Percentiles rank a stretch among this genome's conserved stretches.
phyloP scores from a whole-genome alignment of 805 yeast species.

The Ascoidea asiatica region DNA sequence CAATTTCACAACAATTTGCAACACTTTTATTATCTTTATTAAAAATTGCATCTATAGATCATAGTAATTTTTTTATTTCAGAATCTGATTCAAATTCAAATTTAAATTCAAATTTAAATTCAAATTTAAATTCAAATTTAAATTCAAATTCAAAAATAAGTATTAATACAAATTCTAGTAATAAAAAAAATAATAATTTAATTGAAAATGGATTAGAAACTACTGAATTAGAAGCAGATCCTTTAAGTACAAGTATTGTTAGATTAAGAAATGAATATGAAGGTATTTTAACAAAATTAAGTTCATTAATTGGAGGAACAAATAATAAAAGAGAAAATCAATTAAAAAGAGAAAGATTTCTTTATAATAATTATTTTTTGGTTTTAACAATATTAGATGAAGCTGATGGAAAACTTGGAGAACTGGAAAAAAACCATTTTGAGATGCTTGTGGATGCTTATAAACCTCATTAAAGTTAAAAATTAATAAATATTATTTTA shows the following conservation, averaged over 20 bases:
- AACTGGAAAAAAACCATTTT: not conserved
- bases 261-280: slow-evolving; percentile 75
- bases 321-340: slow-evolving; percentile 16
- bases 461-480: too few species aligned
- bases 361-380: slow-evolving; percentile 59
- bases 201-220: not conserved
- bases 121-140: not conserved
- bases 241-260: slow-evolving; percentile 53
- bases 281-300: slow-evolving; percentile 56
- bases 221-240: slow-evolving; percentile 33
- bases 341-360: slow-evolving; percentile 50
- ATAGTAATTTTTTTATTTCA: slow-evolving; percentile 3
- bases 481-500: too few species aligned
- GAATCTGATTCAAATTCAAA: slow-evolving; percentile 4
- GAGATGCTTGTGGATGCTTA: not conserved
- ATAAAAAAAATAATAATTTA: slow-evolving; percentile 8
- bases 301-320: slow-evolving; percentile 20
- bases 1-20: slow-evolving; percentile 69
- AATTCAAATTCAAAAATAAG: not conserved
- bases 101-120: not conserved
- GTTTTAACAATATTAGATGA: not conserved
- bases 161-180: slow-evolving; percentile 12
- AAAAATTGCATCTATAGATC: slow-evolving; percentile 30
- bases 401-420: not conserved
- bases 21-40: slow-evolving; percentile 58